phyloP scores from a whole-genome alignment of 2,329 filamentous ascomycete species.

The Capronia coronata region DNA sequence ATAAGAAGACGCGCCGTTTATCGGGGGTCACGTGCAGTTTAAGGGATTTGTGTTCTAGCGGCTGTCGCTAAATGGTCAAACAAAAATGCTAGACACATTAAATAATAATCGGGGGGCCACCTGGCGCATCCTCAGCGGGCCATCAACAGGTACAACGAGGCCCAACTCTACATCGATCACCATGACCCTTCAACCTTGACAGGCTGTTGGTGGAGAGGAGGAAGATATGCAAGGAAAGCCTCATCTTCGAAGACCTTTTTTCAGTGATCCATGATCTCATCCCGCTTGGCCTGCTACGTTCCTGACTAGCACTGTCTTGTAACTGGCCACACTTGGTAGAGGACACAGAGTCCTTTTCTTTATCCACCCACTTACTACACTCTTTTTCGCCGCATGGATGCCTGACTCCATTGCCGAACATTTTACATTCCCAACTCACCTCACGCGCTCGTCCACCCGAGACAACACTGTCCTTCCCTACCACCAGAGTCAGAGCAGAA shows the following conservation, averaged over 20 bases:
- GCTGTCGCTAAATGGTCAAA: neutral
- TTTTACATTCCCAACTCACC: conserved; percentile 23
- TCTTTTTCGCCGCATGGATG: conserved; percentile 26
- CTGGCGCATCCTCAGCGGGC: too few relatives aligned
- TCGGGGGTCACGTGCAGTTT: conserved; percentile 8
- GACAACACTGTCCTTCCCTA: conserved; percentile 19
- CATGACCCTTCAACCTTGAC: conserved; percentile 7
- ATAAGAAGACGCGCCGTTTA: conserved; percentile 7
- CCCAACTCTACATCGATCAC: neutral
- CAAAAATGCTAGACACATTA: neutral
- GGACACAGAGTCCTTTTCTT: conserved; percentile 26
- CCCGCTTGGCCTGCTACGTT: too few relatives aligned
- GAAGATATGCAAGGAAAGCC: conserved; percentile 1
- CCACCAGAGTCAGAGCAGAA: conserved; percentile 14
- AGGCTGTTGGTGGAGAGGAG: conserved; percentile 4
- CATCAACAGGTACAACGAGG: neutral
- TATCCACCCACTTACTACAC: conserved; percentile 17
- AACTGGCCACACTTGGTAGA: conserved; percentile 12
- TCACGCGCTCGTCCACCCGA: conserved; percentile 15
- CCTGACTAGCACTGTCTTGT: neutral
- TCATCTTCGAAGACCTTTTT: conserved; percentile 4
- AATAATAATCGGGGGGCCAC: too few relatives aligned
- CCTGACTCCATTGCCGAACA: conserved; percentile 29
- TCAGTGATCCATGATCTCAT: conserved; percentile 4
- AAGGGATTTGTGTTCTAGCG: neutral